Percentiles rank a stretch among this genome's conserved stretches.
These are phyloP conservation scores for Pythium oligandrum DNA, from an alignment of 352 stramenopile species.

Conservation along the genomic window DNA sequence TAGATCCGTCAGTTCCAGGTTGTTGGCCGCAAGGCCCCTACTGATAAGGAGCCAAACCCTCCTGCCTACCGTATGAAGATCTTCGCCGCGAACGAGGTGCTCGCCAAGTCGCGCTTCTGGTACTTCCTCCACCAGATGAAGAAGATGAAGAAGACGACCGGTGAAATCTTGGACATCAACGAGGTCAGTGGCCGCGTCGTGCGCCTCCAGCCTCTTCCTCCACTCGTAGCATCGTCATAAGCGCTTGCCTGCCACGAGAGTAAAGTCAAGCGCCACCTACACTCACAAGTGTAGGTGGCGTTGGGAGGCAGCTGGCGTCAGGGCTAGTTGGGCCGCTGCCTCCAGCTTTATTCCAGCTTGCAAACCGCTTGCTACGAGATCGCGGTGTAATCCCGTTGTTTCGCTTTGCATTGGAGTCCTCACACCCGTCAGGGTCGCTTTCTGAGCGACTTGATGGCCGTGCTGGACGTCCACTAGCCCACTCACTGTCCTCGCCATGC, in stretches of 20 bases:
- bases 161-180: slow-evolving; percentile 99
- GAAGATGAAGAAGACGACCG: slow-evolving; percentile 99
- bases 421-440: not conserved
- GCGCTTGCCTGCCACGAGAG: slow-evolving; percentile 87
- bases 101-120: slow-evolving; percentile 99
- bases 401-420: not conserved
- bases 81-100: slow-evolving; percentile 96
- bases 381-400: slow-evolving; percentile 30
- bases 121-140: slow-evolving; percentile 99
- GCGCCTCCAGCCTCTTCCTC: slow-evolving; percentile 2
- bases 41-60: slow-evolving; percentile 97
- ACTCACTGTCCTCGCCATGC: slow-evolving; percentile 1
- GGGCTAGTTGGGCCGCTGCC: not conserved
- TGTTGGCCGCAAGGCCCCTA: slow-evolving; percentile 98
- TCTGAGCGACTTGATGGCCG: slow-evolving; percentile 1
- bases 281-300: too few species aligned
- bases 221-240: slow-evolving; percentile 32
- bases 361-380: slow-evolving; percentile 74
- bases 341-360: slow-evolving; percentile 70
- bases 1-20: slow-evolving; percentile 99
- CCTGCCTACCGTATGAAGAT: slow-evolving; percentile 99
- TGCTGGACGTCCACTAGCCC: slow-evolving; percentile 2
- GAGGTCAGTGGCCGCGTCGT: slow-evolving; percentile 76
- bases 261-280: slow-evolving; percentile 14
- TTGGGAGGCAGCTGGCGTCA: slow-evolving; percentile 6